These are phyloP conservation scores for Mallotus japonicus DNA, from an alignment of 441 rosid species.

Conservation along the genomic window DNA sequence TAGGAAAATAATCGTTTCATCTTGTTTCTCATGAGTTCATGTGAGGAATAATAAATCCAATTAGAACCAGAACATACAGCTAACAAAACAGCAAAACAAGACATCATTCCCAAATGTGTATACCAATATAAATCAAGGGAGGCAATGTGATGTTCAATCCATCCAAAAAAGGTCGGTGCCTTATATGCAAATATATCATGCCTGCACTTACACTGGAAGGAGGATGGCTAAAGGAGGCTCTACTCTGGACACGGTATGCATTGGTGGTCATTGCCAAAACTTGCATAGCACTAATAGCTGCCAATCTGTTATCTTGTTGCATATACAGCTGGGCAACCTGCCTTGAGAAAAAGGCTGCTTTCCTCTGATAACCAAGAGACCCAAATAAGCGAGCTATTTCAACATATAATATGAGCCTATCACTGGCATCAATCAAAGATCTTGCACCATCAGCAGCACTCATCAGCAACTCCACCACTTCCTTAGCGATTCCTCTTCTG, in stretches of 20 bases:
- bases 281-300: slow-evolving; percentile 97
- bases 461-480: slow-evolving; percentile 82
- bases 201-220: slow-evolving; percentile 46
- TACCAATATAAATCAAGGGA: not conserved
- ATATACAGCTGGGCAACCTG: slow-evolving; percentile 94
- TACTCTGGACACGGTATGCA: slow-evolving; percentile 89
- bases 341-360: slow-evolving; percentile 97
- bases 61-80: not conserved
- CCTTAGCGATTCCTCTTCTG: slow-evolving; percentile 86
- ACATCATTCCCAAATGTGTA: not conserved
- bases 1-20: not conserved
- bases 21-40: slow-evolving; percentile 1
- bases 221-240: slow-evolving; percentile 57
- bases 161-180: too few species aligned
- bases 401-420: slow-evolving; percentile 77
- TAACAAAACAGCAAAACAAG: not conserved
- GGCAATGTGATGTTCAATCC: too few species aligned
- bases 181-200: not conserved
- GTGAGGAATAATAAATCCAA: not conserved
- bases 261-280: slow-evolving; percentile 90
- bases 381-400: slow-evolving; percentile 97
- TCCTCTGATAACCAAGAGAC: slow-evolving; percentile 81
- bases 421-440: slow-evolving; percentile 90
- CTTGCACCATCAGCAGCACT: slow-evolving; percentile 96
- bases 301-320: slow-evolving; percentile 88